Base-by-base conservation (phyloP, 768 basidiomycete genomes). In the Pleurotus eryngii region DNA sequence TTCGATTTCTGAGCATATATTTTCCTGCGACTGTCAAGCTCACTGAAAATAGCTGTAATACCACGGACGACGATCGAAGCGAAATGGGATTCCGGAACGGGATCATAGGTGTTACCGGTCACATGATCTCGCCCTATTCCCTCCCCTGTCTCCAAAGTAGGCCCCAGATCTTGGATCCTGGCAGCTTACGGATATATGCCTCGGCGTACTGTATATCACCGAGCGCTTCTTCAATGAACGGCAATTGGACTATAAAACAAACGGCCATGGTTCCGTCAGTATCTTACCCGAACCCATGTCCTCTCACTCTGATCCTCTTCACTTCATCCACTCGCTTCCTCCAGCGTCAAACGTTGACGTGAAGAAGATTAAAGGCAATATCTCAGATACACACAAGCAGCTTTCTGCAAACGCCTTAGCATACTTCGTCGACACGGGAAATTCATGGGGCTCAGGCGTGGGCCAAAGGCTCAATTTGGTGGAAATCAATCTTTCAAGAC, bases 321-420 rank as follows among this genome's bases (percentile, higher is more conserved):
- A 57, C 3, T 63, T 62, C 43, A 57, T 59, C 35, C 64, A 53
- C 53, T 59, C 63, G 4, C 57, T 65, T n/a, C 62, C 63, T 4
- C 14, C 38, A 2, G 61, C 64, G 8, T 47, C 63, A 3, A 27
- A 60, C 39, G 49, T 64, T 17, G 70, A 74, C 26, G 65, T 68
- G 26, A 67, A 70, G 3, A 46, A 64, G 15, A 72, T 80, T 50
- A 65, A 63, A 46, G 79, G 79, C 12, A 81, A 80, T 59, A 65
- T 76, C 26, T 64, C 73, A 7, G 68, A 70, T 22, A 71, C 74
- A 7, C 65, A 72, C 35, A 80, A 79, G 58, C 68, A 68, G 27
- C 59, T 68, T 1, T 67, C 69, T 46, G 60, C 68, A 26, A 65
- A 65, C 18, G 59, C 75, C 11, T 72, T 80, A 49, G 61, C 63